Base-by-base conservation (phyloP, 805 yeast species). In the Ogataea glucozyma region DNA sequence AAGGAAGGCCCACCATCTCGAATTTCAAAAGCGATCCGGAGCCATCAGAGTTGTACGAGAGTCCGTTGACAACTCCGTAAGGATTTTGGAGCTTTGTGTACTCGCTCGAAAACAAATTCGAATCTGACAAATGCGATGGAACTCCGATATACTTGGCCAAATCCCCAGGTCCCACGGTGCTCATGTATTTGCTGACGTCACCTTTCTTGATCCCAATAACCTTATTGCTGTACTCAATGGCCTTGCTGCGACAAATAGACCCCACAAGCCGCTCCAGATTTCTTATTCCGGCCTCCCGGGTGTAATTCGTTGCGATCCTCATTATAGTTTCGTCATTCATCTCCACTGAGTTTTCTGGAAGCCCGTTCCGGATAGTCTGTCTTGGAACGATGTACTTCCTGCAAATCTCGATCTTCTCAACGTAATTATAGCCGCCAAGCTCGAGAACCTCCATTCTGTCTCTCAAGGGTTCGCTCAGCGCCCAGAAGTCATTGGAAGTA, bases 281-380 rank as follows among this genome's bases (percentile, higher is more conserved):
- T 53, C 97, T 74, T 14, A 88, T 95, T 3, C 97, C 97, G 0
- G 95, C 79, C 61, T 88, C 97, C 41, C 90, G 70, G 0, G 95
- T 85, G 58, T 88, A 88, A 48, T 75, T 76, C 3, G 79, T 68
- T 19, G 88, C 83, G 36, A 88, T 67, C 37, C 74, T 73, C 53
- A 75, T 65, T 70, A 88, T 71, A 1, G 84, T 81, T 0, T 71
- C 71, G 17, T 76, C 75, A 13, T 67, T 67, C 4, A 88, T 61
- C 4, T 52, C 44, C 6, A 86, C 72, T 29, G 71, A 66, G 6
- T 61, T 65, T 1, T 51, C 30, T 2, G 68, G 64, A 29, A 88
- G 68, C 1, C 95, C 95, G 54, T 85, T 85, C 39, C 83, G 71
- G 40, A 67, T 65, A 26, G 81, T 67, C 60, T 88, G 96, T 60